Evolutionary conservation across 805 yeast genomes (phyloP), one percentile per base, ranked within the genome.

Genomic region (Pichia pseudocactophila): DNA sequence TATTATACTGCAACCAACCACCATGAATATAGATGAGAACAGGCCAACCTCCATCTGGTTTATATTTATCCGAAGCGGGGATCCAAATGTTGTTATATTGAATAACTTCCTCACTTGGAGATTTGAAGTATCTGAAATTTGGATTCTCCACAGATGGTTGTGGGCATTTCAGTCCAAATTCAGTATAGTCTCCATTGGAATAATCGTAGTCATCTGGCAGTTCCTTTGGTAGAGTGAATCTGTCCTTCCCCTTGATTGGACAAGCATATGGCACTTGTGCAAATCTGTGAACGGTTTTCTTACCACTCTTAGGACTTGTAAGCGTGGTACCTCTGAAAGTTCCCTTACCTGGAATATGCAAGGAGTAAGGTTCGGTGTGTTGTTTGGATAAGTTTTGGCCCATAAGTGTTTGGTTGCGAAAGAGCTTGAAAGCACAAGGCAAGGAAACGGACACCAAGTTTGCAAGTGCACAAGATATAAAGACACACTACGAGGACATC

Each of bases 11-110:
- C 22, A 69, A 50, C 57, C 64, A 68, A 7, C 74, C 74, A 22
- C 74, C 74, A 51, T 68, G 73, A 31, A 68, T 50, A 50, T 62
- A 66, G 33, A 63, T 46, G 40, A 59, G 42, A 16, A 68, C 71
- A 4, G 71, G 71, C 70, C 70, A 68, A 4, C 72, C 72, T 7
- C 44, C 59, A 8, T 49, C 47, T 13, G 70, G 71, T 32, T 52
- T 54, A 37, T 43, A 28, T 25, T 59, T 55, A 16, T 55, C 55
- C 26, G 59, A 45, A 2, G 58, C 48, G 9, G 73, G 72, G 11
- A 63, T 50, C 63, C 68, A 68, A 38, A 68, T 63, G 48, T 67
- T 68, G 32, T 56, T 41, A 42, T 57, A 58, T 32, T 53, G 56
- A 39, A 65, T 59, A 43, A 63, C 59, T 43, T 68, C 71, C 22